These are phyloP conservation scores for Apiospora rasikravindrae DNA, from an alignment of 2,329 filamentous ascomycete species.

Conservation along the genomic window DNA sequence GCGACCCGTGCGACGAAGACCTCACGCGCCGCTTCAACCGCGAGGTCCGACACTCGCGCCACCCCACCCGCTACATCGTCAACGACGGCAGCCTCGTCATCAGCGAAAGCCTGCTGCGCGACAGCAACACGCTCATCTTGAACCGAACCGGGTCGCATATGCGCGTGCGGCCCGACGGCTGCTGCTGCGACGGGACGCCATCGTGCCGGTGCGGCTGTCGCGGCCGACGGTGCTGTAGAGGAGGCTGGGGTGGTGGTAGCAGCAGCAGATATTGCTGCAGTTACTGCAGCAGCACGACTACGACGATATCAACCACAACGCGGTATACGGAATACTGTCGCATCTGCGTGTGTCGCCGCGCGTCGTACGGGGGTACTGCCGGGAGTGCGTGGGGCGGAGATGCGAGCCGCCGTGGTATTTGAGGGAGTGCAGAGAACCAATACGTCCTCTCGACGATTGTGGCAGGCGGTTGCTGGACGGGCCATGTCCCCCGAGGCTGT, in stretches of 20 bases:
- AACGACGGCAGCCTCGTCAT: slow-evolving; percentile 35
- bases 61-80: slow-evolving; percentile 33
- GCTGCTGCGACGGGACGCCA: not conserved
- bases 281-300: not conserved
- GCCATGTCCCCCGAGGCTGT: not conserved
- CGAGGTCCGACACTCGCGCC: slow-evolving; percentile 22
- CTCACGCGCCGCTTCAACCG: slow-evolving; percentile 27
- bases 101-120: slow-evolving; percentile 28
- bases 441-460: not conserved
- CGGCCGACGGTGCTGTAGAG: not conserved
- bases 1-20: slow-evolving; percentile 26
- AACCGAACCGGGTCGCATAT: slow-evolving; percentile 34
- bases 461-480: not conserved
- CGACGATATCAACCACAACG: not conserved
- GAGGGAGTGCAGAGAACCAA: not conserved
- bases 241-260: not conserved
- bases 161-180: slow-evolving; percentile 22
- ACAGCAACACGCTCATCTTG: slow-evolving; percentile 35
- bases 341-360: not conserved
- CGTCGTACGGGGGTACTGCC: slow-evolving; percentile 6
- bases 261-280: not conserved
- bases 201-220: slow-evolving; percentile 6
- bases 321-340: not conserved
- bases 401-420: not conserved
- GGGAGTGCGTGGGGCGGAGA: slow-evolving; percentile 1